These are phyloP conservation scores for Boletales sp. DNA, from an alignment of 768 basidiomycete species.

Conservation along the genomic window DNA sequence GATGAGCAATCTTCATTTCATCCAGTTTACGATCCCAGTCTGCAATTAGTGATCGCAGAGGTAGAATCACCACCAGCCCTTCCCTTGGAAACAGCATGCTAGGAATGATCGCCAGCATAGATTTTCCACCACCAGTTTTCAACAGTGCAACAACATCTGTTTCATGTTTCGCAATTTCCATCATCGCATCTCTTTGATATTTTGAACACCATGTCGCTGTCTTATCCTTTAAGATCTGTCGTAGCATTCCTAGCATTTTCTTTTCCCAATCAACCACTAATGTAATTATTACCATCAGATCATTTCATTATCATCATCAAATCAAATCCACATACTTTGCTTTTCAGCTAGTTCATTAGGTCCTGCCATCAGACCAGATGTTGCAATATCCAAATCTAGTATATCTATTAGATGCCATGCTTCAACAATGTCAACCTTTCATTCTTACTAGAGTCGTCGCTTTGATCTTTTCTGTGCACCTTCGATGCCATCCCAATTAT, in stretches of 20 bases:
- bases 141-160: constrained; percentile 22
- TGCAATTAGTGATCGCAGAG: neutral
- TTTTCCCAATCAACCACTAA: no score
- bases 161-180: constrained; percentile 2
- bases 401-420: no score
- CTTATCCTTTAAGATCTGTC: neutral
- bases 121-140: constrained; percentile 27
- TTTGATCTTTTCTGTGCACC: no score
- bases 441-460: no score
- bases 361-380: no score
- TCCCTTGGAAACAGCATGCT: constrained; percentile 3
- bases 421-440: no score
- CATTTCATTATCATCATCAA: neutral
- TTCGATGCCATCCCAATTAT: no score
- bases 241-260: no score
- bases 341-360: no score
- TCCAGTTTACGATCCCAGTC: neutral
- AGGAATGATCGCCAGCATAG: constrained; percentile 22
- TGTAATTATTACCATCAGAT: no score
- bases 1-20: neutral
- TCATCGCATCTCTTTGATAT: constrained; percentile 5
- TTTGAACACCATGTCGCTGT: neutral
- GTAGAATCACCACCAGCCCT: neutral
- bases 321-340: no score
- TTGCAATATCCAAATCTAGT: no score